phyloP scores from a whole-genome alignment of 2,329 filamentous ascomycete species.

The Madurella mycetomatis region DNA sequence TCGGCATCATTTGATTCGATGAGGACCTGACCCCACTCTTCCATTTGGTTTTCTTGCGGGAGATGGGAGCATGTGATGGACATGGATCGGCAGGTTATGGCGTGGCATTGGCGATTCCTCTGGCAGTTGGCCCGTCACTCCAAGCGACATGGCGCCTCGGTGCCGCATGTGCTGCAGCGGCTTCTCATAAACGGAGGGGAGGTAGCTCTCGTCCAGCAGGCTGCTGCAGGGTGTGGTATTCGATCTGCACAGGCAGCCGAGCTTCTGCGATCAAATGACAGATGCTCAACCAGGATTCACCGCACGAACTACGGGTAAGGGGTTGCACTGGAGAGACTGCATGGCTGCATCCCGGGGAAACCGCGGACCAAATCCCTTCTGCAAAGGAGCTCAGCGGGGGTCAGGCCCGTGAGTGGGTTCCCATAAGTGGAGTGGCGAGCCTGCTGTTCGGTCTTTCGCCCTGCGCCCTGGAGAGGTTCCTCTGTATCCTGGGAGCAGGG shows the following conservation, averaged over 20 bases:
- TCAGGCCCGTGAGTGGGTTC: neutral
- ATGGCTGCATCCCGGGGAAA: constrained; percentile 5
- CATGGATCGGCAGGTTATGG: constrained; percentile 9
- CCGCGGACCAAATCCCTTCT: constrained; percentile 4
- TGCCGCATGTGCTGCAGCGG: neutral
- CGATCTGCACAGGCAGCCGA: constrained; percentile 2
- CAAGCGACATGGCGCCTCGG: neutral
- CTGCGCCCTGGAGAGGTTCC: neutral
- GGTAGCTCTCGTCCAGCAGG: neutral
- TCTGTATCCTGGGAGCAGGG: neutral
- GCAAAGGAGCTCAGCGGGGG: neutral
- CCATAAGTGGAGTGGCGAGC: neutral
- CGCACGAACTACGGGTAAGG: neutral
- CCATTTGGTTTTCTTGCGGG: neutral
- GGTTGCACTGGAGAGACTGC: neutral
- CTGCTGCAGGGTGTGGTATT: neutral
- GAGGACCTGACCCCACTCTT: neutral
- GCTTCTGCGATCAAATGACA: neutral
- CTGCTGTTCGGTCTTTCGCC: neutral
- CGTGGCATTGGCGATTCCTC: constrained; percentile 1
- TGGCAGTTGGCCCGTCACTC: neutral
- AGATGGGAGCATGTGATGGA: constrained; percentile 16
- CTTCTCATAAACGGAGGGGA: neutral
- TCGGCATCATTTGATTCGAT: constrained; percentile 9
- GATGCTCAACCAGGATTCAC: neutral